These are phyloP conservation scores for Gynandropsis gynandra DNA, from an alignment of 345 rosid species.

Conservation along the genomic window DNA sequence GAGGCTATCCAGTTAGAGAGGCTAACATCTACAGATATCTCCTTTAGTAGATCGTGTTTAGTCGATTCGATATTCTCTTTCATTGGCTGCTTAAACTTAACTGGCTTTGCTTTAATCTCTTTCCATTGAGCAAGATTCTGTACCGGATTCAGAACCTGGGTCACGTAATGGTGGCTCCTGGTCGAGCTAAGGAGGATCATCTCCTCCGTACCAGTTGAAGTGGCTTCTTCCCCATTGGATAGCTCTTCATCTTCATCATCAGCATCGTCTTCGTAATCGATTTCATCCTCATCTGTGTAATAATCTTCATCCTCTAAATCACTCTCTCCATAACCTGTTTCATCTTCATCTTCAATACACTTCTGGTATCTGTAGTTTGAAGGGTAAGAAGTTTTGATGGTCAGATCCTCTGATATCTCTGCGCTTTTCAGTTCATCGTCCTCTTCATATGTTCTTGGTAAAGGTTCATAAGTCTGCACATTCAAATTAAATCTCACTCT, in stretches of 20 bases:
- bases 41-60: constrained; percentile 27
- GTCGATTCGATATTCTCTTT: constrained; percentile 47
- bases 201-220: too few relatives aligned
- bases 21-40: constrained; percentile 59
- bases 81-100: constrained; percentile 26
- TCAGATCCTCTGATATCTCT: constrained; percentile 15
- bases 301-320: constrained; percentile 47
- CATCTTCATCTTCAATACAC: constrained; percentile 59
- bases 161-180: constrained; percentile 37
- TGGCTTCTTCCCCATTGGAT: not conserved
- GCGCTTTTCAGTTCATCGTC: constrained; percentile 11
- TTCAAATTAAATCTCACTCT: constrained; percentile 84
- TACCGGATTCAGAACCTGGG: constrained; percentile 70
- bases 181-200: constrained; percentile 16
- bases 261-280: constrained; percentile 29
- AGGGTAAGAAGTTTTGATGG: constrained; percentile 31
- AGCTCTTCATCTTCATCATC: constrained; percentile 23
- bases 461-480: constrained; percentile 68
- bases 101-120: constrained; percentile 59
- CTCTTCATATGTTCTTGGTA: constrained; percentile 21
- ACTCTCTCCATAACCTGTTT: constrained; percentile 39
- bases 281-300: constrained; percentile 20
- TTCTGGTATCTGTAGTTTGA: constrained; percentile 55
- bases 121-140: constrained; percentile 81
- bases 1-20: constrained; percentile 65